Evolutionary conservation across 768 basidiomycete genomes (phyloP).

Genomic region (Ephemerocybe angulata): DNA sequence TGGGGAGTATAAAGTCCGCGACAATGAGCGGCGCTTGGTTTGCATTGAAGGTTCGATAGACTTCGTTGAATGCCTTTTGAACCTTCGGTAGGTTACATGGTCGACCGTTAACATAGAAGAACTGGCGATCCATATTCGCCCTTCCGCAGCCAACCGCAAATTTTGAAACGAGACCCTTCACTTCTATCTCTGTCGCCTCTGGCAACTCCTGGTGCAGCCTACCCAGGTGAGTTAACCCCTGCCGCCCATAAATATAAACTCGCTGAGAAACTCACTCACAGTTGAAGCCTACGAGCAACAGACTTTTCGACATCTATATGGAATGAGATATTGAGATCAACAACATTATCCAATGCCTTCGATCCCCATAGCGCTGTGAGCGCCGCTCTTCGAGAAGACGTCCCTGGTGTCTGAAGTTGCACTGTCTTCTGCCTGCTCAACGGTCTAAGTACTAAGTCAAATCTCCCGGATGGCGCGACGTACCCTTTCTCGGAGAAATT

Average conservation of each 20-base stretch:
- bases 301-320: slow-evolving; percentile 63
- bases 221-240: not conserved
- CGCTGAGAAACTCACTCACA: slow-evolving; percentile 15
- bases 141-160: slow-evolving; percentile 75
- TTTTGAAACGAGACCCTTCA: slow-evolving; percentile 81
- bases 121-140: slow-evolving; percentile 80
- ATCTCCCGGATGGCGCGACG: too few species aligned
- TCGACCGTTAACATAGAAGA: slow-evolving; percentile 88
- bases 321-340: slow-evolving; percentile 69
- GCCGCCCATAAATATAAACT: not conserved
- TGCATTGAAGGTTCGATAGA: slow-evolving; percentile 76
- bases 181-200: slow-evolving; percentile 38
- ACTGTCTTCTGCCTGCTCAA: slow-evolving; percentile 61
- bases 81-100: slow-evolving; percentile 81
- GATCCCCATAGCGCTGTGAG: slow-evolving; percentile 82
- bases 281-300: slow-evolving; percentile 35
- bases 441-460: too few species aligned
- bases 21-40: slow-evolving; percentile 78
- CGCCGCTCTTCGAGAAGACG: slow-evolving; percentile 55
- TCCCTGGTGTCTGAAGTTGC: slow-evolving; percentile 72
- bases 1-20: slow-evolving; percentile 79
- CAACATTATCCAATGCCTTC: slow-evolving; percentile 70
- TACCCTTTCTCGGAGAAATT: slow-evolving; percentile 75
- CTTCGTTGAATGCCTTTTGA: slow-evolving; percentile 88
- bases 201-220: slow-evolving; percentile 21